Evolutionary conservation across 345 rosid genomes (phyloP), one percentile per base, ranked within the genome.

Genomic region (Passiflora organensis): DNA sequence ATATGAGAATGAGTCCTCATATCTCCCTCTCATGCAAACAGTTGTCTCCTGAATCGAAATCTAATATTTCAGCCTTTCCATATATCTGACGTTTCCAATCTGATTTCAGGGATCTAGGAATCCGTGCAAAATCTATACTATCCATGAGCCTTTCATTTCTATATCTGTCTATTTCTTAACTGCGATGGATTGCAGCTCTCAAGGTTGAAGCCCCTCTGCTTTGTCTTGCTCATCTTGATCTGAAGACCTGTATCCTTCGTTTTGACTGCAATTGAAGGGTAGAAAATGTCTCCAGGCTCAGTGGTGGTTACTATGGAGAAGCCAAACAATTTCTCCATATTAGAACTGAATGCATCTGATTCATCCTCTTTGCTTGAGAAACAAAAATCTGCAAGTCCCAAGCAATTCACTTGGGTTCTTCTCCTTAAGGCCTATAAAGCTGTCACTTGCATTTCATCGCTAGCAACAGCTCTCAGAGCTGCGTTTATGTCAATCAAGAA

Each of bases 251-350:
- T 43, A 43, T 53, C 15, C 39, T 58, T 46, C 44, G 24, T 60
- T 51, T 21, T 32, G 16, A 12, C 21, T 44, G 17, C 36, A 23
- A 19, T 4, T 48, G 9, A 41, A 15, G 14, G 14, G 43, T 42
- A 13, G 28, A 55, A 49, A 72, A 90, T 90, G 97, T 77, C 91
- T 76, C 94, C 87, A 47, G 83, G 72, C 48, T 71, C 97, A 32
- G 91, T 83, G 43, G 87, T 79, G 24, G 85, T 85, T n/a, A 78
- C 94, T 18, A 81, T 87, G 60, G 91, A 85, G 85, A 85, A 85
- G 78, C 84, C 89, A 6, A 78, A 77, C 25, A 74, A 68, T 60
- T 72, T 87, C 68, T 72, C 94, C 28, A 55, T 84, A 10, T 67
- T 78, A 17, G 87, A 83, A 66, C 67, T 80, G 70, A 75, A 78